These are phyloP conservation scores for Neofusicoccum cordaticola DNA, from an alignment of 2,329 filamentous ascomycete species.

Conservation along the genomic window DNA sequence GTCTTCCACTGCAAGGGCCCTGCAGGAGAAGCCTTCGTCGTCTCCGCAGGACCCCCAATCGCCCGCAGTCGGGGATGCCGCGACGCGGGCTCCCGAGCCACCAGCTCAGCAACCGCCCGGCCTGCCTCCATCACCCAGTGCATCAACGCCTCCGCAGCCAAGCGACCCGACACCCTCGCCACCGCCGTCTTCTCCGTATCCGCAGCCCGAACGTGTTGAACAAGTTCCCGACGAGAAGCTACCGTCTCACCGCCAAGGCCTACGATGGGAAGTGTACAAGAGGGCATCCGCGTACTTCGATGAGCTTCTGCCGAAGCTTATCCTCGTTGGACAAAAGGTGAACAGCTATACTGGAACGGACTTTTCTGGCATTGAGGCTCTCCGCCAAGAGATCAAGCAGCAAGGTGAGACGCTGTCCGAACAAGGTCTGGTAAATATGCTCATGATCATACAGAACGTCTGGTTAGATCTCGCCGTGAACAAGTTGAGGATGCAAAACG, in stretches of 20 bases:
- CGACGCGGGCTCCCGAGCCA: neutral
- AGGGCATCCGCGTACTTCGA: constrained; percentile 78
- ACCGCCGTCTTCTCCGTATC: neutral
- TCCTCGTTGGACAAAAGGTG: constrained; percentile 80
- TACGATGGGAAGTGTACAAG: constrained; percentile 57
- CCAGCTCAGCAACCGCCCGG: neutral
- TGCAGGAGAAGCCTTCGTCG: neutral
- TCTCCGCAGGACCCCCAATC: neutral
- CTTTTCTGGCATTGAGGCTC: constrained; percentile 83
- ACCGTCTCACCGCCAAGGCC: constrained; percentile 53
- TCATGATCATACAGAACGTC: constrained; percentile 44
- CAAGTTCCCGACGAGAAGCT: constrained; percentile 41
- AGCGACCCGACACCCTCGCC: neutral
- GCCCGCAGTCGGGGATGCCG: neutral
- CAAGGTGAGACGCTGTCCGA: constrained; percentile 49
- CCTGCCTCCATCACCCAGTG: neutral
- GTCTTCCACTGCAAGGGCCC: neutral
- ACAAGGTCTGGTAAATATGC: neutral
- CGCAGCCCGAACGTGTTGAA: constrained; percentile 24
- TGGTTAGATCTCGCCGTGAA: constrained; percentile 58
- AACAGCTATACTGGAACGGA: constrained; percentile 86
- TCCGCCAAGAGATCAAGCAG: constrained; percentile 73
- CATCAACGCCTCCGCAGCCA: neutral
- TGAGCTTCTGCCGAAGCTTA: constrained; percentile 77
- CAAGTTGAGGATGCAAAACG: constrained; percentile 69